Evolutionary conservation across 768 basidiomycete genomes (phyloP).

Genomic region (Lanmaoa rubissima): DNA sequence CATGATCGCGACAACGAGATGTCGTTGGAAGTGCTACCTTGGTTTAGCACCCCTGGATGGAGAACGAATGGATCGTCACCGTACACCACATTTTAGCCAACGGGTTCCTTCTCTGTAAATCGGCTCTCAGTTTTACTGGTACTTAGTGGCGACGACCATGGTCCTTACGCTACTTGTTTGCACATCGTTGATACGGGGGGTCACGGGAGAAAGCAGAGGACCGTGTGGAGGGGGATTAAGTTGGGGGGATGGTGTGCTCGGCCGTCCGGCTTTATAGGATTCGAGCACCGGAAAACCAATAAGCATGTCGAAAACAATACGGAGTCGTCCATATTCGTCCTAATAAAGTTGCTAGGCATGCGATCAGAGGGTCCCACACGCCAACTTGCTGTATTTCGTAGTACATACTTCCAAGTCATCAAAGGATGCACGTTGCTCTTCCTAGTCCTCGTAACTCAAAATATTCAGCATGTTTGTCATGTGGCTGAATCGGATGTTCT

Average conservation of each 20-base stretch:
- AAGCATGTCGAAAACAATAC: constrained; percentile 28
- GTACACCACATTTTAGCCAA: constrained; percentile 70
- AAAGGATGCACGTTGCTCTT: constrained; percentile 21
- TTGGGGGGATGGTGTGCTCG: constrained; percentile 13
- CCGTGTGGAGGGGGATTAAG: constrained; percentile 8
- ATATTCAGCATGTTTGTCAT: constrained; percentile 28
- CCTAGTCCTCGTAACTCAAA: constrained; percentile 13
- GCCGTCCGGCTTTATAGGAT: constrained; percentile 30
- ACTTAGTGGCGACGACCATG: neutral
- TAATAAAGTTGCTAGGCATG: constrained; percentile 22
- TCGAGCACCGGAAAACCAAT: constrained; percentile 23
- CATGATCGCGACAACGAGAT: constrained; percentile 67
- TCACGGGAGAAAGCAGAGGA: neutral
- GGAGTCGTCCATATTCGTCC: constrained; percentile 27
- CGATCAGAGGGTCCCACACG: constrained; percentile 29
- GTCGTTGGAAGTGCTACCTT: constrained; percentile 74
- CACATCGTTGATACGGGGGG: constrained; percentile 49
- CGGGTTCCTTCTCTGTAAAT: constrained; percentile 67
- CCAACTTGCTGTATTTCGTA: constrained; percentile 27
- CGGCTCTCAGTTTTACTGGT: neutral
- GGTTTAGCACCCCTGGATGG: constrained; percentile 9
- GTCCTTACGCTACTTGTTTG: constrained; percentile 69
- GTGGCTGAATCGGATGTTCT: constrained; percentile 25
- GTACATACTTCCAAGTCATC: constrained; percentile 15
- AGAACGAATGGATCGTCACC: constrained; percentile 22